phyloP scores from a whole-genome alignment of 2,329 filamentous ascomycete species.

The Fusarium staphyleae region DNA sequence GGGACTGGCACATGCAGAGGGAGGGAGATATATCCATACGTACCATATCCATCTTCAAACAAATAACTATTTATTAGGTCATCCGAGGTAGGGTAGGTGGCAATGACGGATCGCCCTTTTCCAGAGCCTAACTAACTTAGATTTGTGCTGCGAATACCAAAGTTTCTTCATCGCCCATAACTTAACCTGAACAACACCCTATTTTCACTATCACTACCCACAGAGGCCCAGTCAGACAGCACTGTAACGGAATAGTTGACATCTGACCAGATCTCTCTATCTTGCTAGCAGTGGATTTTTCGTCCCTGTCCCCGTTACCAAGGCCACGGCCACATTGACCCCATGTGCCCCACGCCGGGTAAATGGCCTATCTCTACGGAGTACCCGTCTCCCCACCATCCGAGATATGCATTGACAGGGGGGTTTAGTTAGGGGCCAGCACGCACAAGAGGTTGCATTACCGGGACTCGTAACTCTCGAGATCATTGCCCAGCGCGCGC shows the following conservation, averaged over 20 bases:
- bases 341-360: constrained; percentile 15
- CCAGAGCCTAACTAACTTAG: constrained; percentile 9
- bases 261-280: constrained; percentile 17
- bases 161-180: neutral
- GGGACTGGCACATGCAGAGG: too few relatives aligned
- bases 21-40: too few relatives aligned
- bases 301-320: constrained; percentile 3
- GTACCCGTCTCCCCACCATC: constrained; percentile 3
- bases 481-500: neutral
- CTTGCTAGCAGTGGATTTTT: constrained; percentile 12
- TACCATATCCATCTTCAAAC: too few relatives aligned
- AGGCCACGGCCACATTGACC: neutral
- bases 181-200: neutral
- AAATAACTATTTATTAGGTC: constrained; percentile 15
- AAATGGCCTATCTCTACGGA: constrained; percentile 37
- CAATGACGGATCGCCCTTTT: constrained; percentile 14
- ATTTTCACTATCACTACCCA: neutral
- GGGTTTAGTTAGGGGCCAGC: neutral
- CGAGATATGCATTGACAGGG: constrained; percentile 3
- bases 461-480: constrained; percentile 2
- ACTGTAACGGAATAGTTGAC: neutral
- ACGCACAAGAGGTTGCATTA: neutral
- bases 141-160: constrained; percentile 1
- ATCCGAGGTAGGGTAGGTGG: constrained; percentile 22
- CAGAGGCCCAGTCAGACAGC: too few relatives aligned